These are phyloP conservation scores for Davidsoniella neocaledoniae DNA, from an alignment of 2,329 filamentous ascomycete genomes.

Conservation along the genomic window DNA sequence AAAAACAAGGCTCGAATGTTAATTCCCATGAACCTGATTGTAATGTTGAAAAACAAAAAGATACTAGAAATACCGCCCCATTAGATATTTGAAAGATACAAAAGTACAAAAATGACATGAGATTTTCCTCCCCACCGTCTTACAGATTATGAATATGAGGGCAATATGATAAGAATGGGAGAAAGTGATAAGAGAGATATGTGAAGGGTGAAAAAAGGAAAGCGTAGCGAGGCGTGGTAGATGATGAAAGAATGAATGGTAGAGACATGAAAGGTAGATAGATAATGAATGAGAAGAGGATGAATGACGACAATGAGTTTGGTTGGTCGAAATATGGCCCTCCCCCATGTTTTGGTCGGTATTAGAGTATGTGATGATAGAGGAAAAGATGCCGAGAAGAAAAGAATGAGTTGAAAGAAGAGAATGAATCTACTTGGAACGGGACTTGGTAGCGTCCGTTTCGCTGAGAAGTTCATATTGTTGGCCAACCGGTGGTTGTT, in stretches of 20 bases:
- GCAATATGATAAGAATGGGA: not conserved
- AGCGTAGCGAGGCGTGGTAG: not conserved
- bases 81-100: not conserved
- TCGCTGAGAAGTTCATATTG: not conserved
- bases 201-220: slow-evolving; percentile 5
- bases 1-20: not conserved
- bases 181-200: slow-evolving; percentile 7
- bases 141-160: not conserved
- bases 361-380: not conserved
- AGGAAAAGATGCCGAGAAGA: not conserved
- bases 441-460: slow-evolving; percentile 15
- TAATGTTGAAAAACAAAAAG: not conserved
- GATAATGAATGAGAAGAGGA: not conserved
- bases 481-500: slow-evolving; percentile 18
- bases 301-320: not conserved
- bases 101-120: not conserved
- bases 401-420: not conserved
- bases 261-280: slow-evolving; percentile 3
- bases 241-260: not conserved
- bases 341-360: too few relatives aligned
- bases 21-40: not conserved
- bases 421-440: not conserved
- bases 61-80: not conserved
- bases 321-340: too few relatives aligned
- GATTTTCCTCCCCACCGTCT: not conserved